Evolutionary conservation across 2,329 filamentous ascomycete species (phyloP).

Genomic region (Epichloe typhina): DNA sequence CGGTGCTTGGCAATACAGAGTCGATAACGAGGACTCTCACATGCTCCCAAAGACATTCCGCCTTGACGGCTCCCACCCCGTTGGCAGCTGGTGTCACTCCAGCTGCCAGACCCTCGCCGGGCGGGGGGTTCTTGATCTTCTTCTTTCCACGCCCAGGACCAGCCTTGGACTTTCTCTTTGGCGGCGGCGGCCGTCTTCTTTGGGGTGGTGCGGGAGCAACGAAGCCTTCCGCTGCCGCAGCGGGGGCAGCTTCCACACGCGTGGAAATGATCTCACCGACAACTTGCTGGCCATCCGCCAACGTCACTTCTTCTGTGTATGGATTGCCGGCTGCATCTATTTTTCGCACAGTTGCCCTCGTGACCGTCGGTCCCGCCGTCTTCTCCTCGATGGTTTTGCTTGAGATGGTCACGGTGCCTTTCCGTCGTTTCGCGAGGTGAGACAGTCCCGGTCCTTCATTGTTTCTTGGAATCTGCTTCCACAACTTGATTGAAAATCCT

Average conservation of each 20-base stretch:
- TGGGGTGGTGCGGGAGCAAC: conserved; percentile 26
- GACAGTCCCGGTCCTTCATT: conserved; percentile 39
- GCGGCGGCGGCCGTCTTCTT: conserved; percentile 57
- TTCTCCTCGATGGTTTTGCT: conserved; percentile 36
- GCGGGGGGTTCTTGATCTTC: conserved; percentile 52
- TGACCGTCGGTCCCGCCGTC: conserved; percentile 42
- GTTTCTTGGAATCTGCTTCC: conserved; percentile 49
- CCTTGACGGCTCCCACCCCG: conserved; percentile 26
- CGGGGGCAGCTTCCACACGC: conserved; percentile 40
- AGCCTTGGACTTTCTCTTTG: conserved; percentile 67
- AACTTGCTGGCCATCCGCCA: conserved; percentile 65
- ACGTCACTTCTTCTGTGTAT: conserved; percentile 71
- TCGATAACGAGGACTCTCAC: conserved; percentile 16
- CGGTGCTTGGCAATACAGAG: not conserved
- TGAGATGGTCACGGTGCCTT: conserved; percentile 44
- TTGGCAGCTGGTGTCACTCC: conserved; percentile 18
- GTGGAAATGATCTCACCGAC: conserved; percentile 69
- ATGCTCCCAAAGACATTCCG: conserved; percentile 24
- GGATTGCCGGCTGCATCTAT: conserved; percentile 68
- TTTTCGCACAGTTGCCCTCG: conserved; percentile 68
- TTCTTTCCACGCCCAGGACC: conserved; percentile 65
- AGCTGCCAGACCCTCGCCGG: conserved; percentile 19
- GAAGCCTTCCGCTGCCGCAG: conserved; percentile 42
- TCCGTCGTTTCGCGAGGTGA: conserved; percentile 47
- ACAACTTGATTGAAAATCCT: conserved; percentile 43